Evolutionary conservation across 2,329 filamentous ascomycete genomes (phyloP).

Genomic region (Nectriaceae sp.): DNA sequence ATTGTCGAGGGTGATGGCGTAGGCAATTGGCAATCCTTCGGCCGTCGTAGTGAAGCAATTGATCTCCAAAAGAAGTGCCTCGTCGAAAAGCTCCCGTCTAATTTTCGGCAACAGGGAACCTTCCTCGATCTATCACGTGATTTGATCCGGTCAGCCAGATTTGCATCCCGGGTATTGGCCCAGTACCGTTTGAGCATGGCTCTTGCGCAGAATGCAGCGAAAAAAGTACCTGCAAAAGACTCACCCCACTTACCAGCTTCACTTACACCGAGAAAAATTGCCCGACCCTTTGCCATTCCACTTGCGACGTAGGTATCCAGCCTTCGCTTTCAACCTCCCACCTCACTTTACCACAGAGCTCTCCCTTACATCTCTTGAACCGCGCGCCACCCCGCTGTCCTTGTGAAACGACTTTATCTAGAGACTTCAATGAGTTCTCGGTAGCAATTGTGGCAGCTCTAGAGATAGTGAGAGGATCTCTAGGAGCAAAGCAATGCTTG

Average conservation of each 20-base stretch:
- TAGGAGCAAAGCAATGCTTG: conserved; percentile 65
- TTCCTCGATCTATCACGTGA: conserved; percentile 37
- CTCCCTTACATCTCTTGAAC: not conserved
- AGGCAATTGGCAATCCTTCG: conserved; percentile 54
- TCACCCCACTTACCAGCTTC: conserved; percentile 24
- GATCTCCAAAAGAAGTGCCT: conserved; percentile 44
- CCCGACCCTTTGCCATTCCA: conserved; percentile 10
- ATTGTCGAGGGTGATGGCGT: conserved; percentile 60
- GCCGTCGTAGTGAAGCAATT: conserved; percentile 43
- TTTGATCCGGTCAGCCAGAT: conserved; percentile 29
- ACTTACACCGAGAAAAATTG: conserved; percentile 33
- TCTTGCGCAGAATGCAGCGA: too few relatives aligned
- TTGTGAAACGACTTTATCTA: conserved; percentile 12
- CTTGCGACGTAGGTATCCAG: conserved; percentile 21
- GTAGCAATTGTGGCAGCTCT: conserved; percentile 74
- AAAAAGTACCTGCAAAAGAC: conserved; percentile 12
- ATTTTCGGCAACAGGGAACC: conserved; percentile 42
- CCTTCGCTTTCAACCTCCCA: conserved; percentile 16
- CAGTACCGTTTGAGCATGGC: conserved; percentile 1
- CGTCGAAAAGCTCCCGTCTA: conserved; percentile 46
- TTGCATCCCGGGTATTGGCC: conserved; percentile 29
- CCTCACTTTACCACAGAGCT: conserved; percentile 7
- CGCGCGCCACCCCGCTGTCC: conserved; percentile 3
- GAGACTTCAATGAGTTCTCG: conserved; percentile 58
- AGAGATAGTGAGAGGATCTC: conserved; percentile 78